Evolutionary conservation across 345 rosid species (phyloP).

Genomic region (Bruguiera parviflora): DNA sequence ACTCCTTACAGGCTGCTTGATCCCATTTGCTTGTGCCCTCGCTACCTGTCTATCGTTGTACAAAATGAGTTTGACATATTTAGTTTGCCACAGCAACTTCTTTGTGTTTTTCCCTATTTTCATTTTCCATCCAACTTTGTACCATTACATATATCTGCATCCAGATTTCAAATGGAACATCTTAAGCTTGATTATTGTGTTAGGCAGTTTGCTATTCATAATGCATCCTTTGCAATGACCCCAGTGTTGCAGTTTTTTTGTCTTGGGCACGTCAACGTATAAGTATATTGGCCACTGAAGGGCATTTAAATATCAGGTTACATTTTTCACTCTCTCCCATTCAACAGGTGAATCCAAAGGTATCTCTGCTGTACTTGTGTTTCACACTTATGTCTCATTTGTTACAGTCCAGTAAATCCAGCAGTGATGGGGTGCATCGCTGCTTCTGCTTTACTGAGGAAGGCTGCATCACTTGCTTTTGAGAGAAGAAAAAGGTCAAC

Average conservation of each 20-base stretch:
- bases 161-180: background rate
- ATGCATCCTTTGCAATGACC: background rate
- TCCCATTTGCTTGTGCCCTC: background rate
- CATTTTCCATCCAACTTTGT: too few species aligned
- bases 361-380: background rate
- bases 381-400: background rate
- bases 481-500: slow-evolving; percentile 65
- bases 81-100: background rate
- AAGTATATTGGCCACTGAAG: slow-evolving; percentile 19
- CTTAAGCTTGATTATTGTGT: background rate
- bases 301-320: slow-evolving; percentile 42
- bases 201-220: background rate
- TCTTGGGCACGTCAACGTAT: slow-evolving; percentile 69
- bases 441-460: slow-evolving; percentile 77
- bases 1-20: background rate
- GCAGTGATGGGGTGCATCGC: slow-evolving; percentile 80
- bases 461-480: slow-evolving; percentile 80
- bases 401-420: slow-evolving; percentile 50
- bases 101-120: background rate
- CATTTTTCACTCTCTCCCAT: background rate
- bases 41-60: background rate
- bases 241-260: slow-evolving; percentile 82
- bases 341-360: too few species aligned
- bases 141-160: background rate
- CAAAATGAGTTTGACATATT: background rate